Percentiles rank a stretch among this genome's conserved stretches.
Evolutionary conservation across 495 filamentous ascomycete genomes (phyloP).

Genomic region (Penicillium antarcticum): DNA sequence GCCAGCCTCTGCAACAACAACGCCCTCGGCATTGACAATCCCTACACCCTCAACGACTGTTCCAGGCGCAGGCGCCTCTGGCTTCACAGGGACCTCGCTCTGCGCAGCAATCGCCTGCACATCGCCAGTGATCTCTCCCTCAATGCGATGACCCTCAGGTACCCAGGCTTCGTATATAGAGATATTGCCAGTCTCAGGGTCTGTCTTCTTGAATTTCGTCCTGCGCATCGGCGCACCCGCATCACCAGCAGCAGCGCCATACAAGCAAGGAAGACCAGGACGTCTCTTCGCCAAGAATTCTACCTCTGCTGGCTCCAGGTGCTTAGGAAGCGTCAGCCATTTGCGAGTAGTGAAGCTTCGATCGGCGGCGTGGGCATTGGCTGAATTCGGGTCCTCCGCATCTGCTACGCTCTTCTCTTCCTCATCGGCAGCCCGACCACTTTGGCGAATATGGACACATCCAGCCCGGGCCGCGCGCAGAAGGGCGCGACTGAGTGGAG

Average conservation of each 20-base stretch:
- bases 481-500: conserved; percentile 76
- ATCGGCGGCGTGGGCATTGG: conserved; percentile 31
- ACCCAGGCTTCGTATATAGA: conserved; percentile 79
- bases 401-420: conserved; percentile 51
- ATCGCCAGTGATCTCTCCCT: conserved; percentile 71
- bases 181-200: conserved; percentile 69
- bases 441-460: conserved; percentile 55
- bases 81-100: conserved; percentile 32
- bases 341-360: conserved; percentile 66
- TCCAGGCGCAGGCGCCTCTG: conserved; percentile 51
- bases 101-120: conserved; percentile 31
- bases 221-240: conserved; percentile 58
- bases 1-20: conserved; percentile 54
- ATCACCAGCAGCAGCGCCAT: conserved; percentile 44
- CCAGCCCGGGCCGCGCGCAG: conserved; percentile 78
- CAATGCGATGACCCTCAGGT: conserved; percentile 74
- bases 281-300: conserved; percentile 87
- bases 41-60: conserved; percentile 60
- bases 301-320: conserved; percentile 67
- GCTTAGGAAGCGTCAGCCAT: conserved; percentile 77
- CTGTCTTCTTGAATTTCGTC: conserved; percentile 72
- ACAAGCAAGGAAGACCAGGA: conserved; percentile 63
- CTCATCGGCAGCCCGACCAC: conserved; percentile 38
- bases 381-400: conserved; percentile 35
- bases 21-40: conserved; percentile 58